Evolutionary conservation across 2,329 filamentous ascomycete genomes (phyloP).

Genomic region (Claviceps humidiphila): DNA sequence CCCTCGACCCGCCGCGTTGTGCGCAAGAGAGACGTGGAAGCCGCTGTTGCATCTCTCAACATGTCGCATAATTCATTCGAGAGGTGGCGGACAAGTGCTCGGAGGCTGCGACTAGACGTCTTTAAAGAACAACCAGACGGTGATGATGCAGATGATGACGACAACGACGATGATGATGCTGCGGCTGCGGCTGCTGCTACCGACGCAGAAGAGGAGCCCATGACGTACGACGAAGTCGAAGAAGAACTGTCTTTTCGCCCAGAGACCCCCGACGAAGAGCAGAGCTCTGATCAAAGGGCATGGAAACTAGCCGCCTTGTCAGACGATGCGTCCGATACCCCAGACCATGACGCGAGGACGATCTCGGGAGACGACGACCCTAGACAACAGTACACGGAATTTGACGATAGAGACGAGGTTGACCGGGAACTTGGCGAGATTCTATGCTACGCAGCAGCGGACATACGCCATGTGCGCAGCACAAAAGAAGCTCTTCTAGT

Average conservation of each 20-base stretch:
- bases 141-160: constrained; percentile 8
- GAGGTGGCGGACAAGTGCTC: constrained; percentile 36
- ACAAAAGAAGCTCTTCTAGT: constrained; percentile 22
- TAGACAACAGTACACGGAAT: constrained; percentile 6
- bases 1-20: constrained; percentile 22
- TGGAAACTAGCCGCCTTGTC: neutral
- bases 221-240: constrained; percentile 34
- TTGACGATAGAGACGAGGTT: constrained; percentile 19
- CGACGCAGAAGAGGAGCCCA: constrained; percentile 14
- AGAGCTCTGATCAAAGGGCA: neutral
- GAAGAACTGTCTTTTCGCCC: constrained; percentile 14
- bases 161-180: constrained; percentile 2
- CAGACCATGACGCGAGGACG: constrained; percentile 7
- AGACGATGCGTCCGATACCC: neutral
- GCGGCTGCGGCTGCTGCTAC: neutral
- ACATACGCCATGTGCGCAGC: constrained; percentile 23
- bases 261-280: neutral
- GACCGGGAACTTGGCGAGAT: constrained; percentile 29
- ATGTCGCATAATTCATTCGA: constrained; percentile 22
- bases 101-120: constrained; percentile 36
- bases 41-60: constrained; percentile 34
- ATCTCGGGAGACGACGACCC: neutral
- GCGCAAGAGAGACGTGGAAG: constrained; percentile 31
- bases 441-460: constrained; percentile 26
- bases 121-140: constrained; percentile 21